Evolutionary conservation across 768 basidiomycete species (phyloP).

Genomic region (Rhizopogon vinicolor): DNA sequence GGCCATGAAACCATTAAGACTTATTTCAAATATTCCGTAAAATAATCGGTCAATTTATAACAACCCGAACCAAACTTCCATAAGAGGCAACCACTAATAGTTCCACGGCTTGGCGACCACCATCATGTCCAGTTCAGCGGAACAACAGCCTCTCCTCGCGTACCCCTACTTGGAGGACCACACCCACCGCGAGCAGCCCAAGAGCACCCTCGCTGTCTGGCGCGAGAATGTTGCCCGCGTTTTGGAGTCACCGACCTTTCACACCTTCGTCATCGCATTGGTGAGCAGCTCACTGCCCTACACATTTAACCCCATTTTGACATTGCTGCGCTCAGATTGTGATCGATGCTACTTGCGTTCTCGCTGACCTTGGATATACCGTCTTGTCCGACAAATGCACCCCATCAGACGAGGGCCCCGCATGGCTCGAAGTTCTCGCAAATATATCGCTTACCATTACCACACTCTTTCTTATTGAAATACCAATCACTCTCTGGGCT

Average conservation of each 20-base stretch:
- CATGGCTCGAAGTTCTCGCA: conserved; percentile 60
- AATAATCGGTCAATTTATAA: no score
- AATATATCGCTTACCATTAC: conserved; percentile 65
- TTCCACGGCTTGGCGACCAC: conserved; percentile 1
- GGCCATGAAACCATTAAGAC: no score
- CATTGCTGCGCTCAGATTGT: conserved; percentile 36
- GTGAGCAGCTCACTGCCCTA: conserved; percentile 33
- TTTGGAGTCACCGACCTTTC: conserved; percentile 51
- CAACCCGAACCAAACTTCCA: neutral
- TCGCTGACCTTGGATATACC: conserved; percentile 65
- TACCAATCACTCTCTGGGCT: conserved; percentile 64
- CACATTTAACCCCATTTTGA: conserved; percentile 12
- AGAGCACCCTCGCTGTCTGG: conserved; percentile 12
- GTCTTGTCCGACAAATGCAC: conserved; percentile 55
- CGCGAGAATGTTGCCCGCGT: conserved; percentile 36
- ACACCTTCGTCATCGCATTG: conserved; percentile 53
- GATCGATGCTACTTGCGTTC: conserved; percentile 66
- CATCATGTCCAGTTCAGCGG: conserved; percentile 34
- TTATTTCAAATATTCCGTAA: no score
- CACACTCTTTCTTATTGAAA: conserved; percentile 71
- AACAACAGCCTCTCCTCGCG: conserved; percentile 44
- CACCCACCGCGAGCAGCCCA: conserved; percentile 3
- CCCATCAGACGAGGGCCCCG: conserved; percentile 39
- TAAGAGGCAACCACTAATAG: neutral
- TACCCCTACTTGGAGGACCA: conserved; percentile 17